phyloP scores from a whole-genome alignment of 1,139 yeast species.

The Chernovozyma aurita region DNA sequence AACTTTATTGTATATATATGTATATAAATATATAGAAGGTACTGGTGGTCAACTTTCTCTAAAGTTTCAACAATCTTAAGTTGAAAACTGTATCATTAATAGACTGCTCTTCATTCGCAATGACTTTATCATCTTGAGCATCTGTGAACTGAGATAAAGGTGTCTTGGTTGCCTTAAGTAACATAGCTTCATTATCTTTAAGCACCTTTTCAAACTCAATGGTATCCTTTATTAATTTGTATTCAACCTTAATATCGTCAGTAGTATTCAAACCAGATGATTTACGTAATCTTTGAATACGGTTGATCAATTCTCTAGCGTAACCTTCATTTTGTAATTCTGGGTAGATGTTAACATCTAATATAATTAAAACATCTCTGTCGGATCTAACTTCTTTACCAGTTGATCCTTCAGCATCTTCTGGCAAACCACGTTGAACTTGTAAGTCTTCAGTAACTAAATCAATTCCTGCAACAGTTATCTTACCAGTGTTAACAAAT shows the following conservation, averaged over 20 bases:
- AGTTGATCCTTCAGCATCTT: slow-evolving; percentile 35
- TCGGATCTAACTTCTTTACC: slow-evolving; percentile 80
- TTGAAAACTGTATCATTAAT: slow-evolving; percentile 83
- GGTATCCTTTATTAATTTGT: slow-evolving; percentile 65
- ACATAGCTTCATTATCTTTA: slow-evolving; percentile 57
- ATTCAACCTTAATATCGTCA: slow-evolving; percentile 89
- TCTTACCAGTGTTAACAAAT: slow-evolving; percentile 67
- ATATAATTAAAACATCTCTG: slow-evolving; percentile 80
- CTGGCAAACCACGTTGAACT: slow-evolving; percentile 83
- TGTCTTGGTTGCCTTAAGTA: slow-evolving; percentile 73
- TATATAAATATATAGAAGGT: too few relatives aligned
- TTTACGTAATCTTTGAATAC: slow-evolving; percentile 97
- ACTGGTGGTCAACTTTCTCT: too few relatives aligned
- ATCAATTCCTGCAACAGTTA: slow-evolving; percentile 85
- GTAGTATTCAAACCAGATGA: slow-evolving; percentile 93
- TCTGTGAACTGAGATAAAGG: slow-evolving; percentile 42
- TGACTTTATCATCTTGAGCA: slow-evolving; percentile 39
- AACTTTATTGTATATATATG: too few relatives aligned
- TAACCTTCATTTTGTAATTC: slow-evolving; percentile 91
- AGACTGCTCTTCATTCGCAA: slow-evolving; percentile 86
- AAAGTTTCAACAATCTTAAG: slow-evolving; percentile 70
- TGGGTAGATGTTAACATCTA: slow-evolving; percentile 84
- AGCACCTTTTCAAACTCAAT: slow-evolving; percentile 65
- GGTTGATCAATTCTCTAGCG: slow-evolving; percentile 93
- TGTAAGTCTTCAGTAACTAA: slow-evolving; percentile 84